A percentile compares a stretch with the other conserved stretches of the same genome.
Evolutionary conservation across 257 asterid species (phyloP).

Genomic region (Cordia subcordata): DNA sequence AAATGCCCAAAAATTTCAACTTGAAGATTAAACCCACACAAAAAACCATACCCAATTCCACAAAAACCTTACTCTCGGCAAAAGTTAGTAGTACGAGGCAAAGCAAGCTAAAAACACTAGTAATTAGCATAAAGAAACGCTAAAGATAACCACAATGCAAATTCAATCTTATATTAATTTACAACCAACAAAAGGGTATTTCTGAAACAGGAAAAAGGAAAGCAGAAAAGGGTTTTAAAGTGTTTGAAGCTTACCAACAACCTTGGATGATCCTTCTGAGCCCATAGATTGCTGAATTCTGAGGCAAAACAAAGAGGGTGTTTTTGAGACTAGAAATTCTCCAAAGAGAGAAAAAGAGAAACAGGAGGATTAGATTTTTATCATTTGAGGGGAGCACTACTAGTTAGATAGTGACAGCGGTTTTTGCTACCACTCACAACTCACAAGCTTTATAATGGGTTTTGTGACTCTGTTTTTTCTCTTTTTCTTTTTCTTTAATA

Average conservation of each 20-base stretch:
- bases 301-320: not conserved
- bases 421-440: not conserved
- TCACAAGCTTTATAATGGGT: no score
- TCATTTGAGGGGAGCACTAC: not conserved
- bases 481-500: no score
- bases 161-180: no score
- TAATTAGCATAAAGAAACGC: no score
- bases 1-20: not conserved
- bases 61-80: no score
- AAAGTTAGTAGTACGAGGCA: not conserved
- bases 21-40: no score
- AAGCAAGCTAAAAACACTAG: no score
- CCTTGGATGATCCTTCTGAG: constrained; percentile 58
- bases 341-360: not conserved
- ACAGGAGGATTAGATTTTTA: not conserved
- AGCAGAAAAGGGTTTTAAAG: not conserved
- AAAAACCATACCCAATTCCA: no score
- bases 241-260: constrained; percentile 53
- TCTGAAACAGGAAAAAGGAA: not conserved
- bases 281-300: constrained; percentile 43
- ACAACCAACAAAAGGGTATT: no score
- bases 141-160: no score
- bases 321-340: not conserved
- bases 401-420: not conserved
- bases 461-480: no score